Conservation (phyloP, 2,329 filamentous ascomycete genomes). For the Amphichorda felina region DNA sequence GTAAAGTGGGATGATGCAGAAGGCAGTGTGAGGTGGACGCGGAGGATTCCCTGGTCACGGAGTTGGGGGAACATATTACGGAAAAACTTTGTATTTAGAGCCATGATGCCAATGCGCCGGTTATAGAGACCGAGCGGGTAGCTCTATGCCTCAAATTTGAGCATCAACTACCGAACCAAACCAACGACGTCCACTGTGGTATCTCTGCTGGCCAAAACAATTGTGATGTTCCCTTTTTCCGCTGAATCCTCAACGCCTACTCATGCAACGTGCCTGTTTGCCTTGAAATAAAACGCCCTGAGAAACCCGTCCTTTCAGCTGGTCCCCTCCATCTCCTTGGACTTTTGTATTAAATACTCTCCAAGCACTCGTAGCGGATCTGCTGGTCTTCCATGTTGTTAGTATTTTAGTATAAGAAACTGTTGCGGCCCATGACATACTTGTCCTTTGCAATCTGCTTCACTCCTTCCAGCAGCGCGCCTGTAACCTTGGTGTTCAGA, state of each 20-base stretch:
- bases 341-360: constrained; percentile 58
- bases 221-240: too few species aligned
- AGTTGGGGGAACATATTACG: constrained; percentile 28
- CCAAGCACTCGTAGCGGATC: constrained; percentile 32
- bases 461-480: constrained; percentile 60
- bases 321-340: constrained; percentile 46
- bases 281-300: too few species aligned
- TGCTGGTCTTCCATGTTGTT: constrained; percentile 35
- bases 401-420: background rate
- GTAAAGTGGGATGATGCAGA: constrained; percentile 45
- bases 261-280: background rate
- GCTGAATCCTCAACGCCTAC: background rate
- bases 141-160: constrained; percentile 14
- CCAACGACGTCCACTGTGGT: constrained; percentile 4
- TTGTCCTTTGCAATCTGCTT: constrained; percentile 59
- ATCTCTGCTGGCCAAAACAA: background rate
- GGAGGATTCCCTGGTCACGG: constrained; percentile 26
- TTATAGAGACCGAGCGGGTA: constrained; percentile 16
- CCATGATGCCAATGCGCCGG: constrained; percentile 26
- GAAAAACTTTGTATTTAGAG: constrained; percentile 31
- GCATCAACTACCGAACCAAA: constrained; percentile 11
- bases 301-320: background rate
- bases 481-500: constrained; percentile 59
- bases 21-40: constrained; percentile 4
- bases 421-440: constrained; percentile 38